These are phyloP conservation scores for Crithidia bombi DNA, from an alignment of 208 protist genomes.

Conservation along the genomic window DNA sequence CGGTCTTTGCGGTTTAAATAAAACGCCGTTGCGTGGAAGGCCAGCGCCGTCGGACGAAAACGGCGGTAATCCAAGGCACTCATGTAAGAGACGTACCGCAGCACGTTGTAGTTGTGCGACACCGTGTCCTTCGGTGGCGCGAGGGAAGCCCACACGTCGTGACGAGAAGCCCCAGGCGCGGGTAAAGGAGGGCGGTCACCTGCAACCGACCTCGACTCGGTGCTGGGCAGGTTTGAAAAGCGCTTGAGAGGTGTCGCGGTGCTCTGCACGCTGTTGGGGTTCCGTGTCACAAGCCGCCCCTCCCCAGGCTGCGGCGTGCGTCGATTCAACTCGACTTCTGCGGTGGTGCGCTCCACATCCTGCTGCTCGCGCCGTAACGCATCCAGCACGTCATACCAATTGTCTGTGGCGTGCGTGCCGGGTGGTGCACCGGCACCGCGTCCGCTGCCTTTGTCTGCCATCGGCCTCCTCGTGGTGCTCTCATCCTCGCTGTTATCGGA, in stretches of 20 bases:
- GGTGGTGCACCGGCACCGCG: conserved; percentile 18
- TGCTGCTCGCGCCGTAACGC: conserved; percentile 53
- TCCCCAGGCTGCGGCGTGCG: conserved; percentile 15
- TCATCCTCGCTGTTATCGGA: neutral
- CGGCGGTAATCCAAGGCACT: conserved; percentile 46
- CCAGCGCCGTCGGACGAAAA: conserved; percentile 74
- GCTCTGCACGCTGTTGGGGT: conserved; percentile 2
- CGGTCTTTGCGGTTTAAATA: conserved; percentile 62
- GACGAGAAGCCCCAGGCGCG: conserved; percentile 36
- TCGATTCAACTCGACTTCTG: conserved; percentile 1
- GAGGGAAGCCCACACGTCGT: conserved; percentile 76
- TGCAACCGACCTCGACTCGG: conserved; percentile 21
- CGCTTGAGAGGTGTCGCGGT: conserved; percentile 43
- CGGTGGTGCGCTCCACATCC: conserved; percentile 22
- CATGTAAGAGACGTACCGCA: conserved; percentile 71
- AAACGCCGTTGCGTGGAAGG: conserved; percentile 63
- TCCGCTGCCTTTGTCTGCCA: no score
- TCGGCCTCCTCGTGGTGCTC: neutral
- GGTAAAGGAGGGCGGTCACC: conserved; percentile 1
- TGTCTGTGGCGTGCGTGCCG: conserved; percentile 30
- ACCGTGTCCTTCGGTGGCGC: conserved; percentile 39
- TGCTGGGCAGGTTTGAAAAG: conserved; percentile 20
- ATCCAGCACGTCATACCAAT: conserved; percentile 73
- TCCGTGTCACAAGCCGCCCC: conserved; percentile 25
- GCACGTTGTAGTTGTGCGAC: conserved; percentile 54